Base-by-base conservation (phyloP, 768 basidiomycete genomes). In the Pleurotus giganteus region DNA sequence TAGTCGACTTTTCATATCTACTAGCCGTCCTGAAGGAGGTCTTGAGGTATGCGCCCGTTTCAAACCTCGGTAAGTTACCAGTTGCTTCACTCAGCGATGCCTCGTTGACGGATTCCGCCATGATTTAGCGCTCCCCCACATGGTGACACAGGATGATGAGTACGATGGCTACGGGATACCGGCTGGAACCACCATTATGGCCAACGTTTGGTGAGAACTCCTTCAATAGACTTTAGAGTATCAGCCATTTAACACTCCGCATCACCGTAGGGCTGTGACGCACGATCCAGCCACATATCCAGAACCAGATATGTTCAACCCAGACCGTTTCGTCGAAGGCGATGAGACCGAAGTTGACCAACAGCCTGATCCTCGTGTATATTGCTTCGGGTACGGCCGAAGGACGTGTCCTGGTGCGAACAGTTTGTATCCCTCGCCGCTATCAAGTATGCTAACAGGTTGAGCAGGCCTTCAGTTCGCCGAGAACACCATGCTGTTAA, bases 161-260 rank as follows among this genome's bases (percentile, higher is more conserved):
- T 81, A 80, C 56, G 54, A 60, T 11, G 78, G 74, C 1, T 76
- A 74, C 58, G 60, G 58, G 15, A 76, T 82, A 27, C 81, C 81
- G 1, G 71, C 73, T 44, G 73, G 72, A 9, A 69, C 77, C 1
- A 75, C 74, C 3, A 59, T 80, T 15, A 58, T 80, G n/a, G 70
- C 75, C 2, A 80, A 79, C 47, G 67, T 76, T n/a, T 80, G 78
- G 76, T 77, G 53, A 57, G 66, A 42, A 7, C 43, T 17, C 31
- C 7, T 6, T 15, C 23, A 2, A 27, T 31, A 13, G 11, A 15
- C 31, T 36, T 31, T 23, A 26, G 24, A 28, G 13, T 51, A 13
- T n/a, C 19, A 15, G 27, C 26, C 5, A 4, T 47, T n/a, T 15
- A 13, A 34, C 43, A 43, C 27, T 4, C 8, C n/a, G 12, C 43